Conservation (phyloP, 2,329 filamentous ascomycete species). For the Fusarium sp. region DNA sequence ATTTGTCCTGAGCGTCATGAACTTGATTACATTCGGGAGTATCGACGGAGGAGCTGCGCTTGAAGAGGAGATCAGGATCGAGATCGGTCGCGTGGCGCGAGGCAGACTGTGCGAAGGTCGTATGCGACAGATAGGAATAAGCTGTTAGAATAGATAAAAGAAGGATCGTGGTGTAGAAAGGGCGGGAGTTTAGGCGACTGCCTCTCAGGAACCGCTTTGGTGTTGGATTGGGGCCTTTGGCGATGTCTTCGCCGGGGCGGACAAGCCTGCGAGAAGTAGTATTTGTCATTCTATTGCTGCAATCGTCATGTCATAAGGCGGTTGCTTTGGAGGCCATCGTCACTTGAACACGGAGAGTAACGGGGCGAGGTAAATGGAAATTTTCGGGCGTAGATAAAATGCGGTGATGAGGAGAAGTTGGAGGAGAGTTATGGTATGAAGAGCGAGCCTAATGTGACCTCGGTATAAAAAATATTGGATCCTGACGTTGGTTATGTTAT, state of each 20-base stretch:
- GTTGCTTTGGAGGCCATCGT: conserved; percentile 25
- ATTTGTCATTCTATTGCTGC: conserved; percentile 26
- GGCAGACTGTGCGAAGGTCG: conserved; percentile 25
- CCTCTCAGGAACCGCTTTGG: conserved; percentile 41
- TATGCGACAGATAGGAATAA: conserved; percentile 53
- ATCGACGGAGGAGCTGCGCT: conserved; percentile 41
- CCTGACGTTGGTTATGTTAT: background rate
- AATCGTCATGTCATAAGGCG: conserved; percentile 41
- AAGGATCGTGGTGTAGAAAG: conserved; percentile 59
- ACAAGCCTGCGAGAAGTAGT: conserved; percentile 17
- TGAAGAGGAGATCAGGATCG: conserved; percentile 33
- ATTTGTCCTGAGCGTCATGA: conserved; percentile 80
- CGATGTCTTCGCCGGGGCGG: conserved; percentile 10
- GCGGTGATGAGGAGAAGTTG: conserved; percentile 1
- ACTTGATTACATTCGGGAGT: conserved; percentile 77
- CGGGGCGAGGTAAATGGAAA: background rate
- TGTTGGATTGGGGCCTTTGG: conserved; percentile 13
- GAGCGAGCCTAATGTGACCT: no score
- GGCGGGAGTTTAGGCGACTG: conserved; percentile 55
- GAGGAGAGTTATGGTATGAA: background rate
- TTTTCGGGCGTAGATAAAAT: background rate
- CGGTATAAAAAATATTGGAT: no score
- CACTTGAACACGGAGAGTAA: background rate
- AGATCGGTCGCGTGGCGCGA: conserved; percentile 11
- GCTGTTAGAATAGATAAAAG: conserved; percentile 58